Percentiles rank a stretch among this genome's conserved stretches.
These are phyloP conservation scores for Gautieria morchelliformis DNA, from an alignment of 768 basidiomycete genomes.

Conservation along the genomic window DNA sequence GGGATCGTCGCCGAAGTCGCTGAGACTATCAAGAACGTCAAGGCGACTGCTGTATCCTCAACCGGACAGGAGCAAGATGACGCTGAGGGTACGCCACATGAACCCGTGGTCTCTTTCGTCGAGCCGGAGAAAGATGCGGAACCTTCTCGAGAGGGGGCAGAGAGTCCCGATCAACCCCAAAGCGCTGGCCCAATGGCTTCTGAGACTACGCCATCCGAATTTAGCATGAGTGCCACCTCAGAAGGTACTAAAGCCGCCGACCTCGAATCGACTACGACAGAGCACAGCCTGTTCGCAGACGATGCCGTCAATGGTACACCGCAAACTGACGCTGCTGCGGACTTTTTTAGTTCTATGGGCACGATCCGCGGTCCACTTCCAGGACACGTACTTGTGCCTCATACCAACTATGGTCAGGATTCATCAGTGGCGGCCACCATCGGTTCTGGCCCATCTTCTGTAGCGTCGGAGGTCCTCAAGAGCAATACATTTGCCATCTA, in stretches of 20 bases:
- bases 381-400: slow-evolving; percentile 54
- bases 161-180: slow-evolving; percentile 34
- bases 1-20: slow-evolving; percentile 73
- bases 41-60: slow-evolving; percentile 31
- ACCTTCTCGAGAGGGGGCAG: slow-evolving; percentile 23
- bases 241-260: slow-evolving; percentile 51
- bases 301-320: slow-evolving; percentile 55
- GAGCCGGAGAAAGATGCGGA: slow-evolving; percentile 52
- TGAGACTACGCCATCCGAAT: slow-evolving; percentile 67
- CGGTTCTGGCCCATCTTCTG: slow-evolving; percentile 83
- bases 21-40: slow-evolving; percentile 71
- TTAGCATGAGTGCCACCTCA: slow-evolving; percentile 54
- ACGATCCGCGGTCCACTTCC: slow-evolving; percentile 29
- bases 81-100: slow-evolving; percentile 39
- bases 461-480: slow-evolving; percentile 58
- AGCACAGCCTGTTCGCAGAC: slow-evolving; percentile 81
- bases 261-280: slow-evolving; percentile 67
- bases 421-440: slow-evolving; percentile 93
- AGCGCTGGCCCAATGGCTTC: slow-evolving; percentile 23
- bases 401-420: slow-evolving; percentile 69
- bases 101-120: slow-evolving; percentile 76
- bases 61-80: slow-evolving; percentile 29
- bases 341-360: slow-evolving; percentile 84
- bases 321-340: slow-evolving; percentile 55
- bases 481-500: slow-evolving; percentile 86